A percentile compares a stretch with the other conserved stretches of the same genome.
phyloP scores from a whole-genome alignment of 352 stramenopile genomes.

The Pythium vanterpoolii region DNA sequence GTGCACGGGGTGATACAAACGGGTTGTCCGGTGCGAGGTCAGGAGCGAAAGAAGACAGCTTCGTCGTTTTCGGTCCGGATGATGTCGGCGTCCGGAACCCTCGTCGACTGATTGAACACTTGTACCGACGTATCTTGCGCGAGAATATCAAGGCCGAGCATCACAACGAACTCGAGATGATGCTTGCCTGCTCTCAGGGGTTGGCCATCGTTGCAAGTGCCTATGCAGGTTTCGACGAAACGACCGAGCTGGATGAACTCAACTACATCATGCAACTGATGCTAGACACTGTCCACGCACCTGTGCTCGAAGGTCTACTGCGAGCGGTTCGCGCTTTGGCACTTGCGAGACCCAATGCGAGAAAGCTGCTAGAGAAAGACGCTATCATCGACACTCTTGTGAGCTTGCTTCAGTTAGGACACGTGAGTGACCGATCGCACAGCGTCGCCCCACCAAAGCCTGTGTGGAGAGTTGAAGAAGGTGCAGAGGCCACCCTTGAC shows the following conservation, averaged over 20 bases:
- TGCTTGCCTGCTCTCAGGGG: slow-evolving; percentile 58
- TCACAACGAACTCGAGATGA: slow-evolving; percentile 56
- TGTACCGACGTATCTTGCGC: slow-evolving; percentile 75
- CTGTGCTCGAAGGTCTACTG: slow-evolving; percentile 52
- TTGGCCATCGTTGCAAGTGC: slow-evolving; percentile 59
- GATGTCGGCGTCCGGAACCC: slow-evolving; percentile 57
- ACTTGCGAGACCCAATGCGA: slow-evolving; percentile 44
- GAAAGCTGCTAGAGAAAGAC: slow-evolving; percentile 42
- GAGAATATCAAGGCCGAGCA: slow-evolving; percentile 75
- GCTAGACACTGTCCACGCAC: slow-evolving; percentile 52
- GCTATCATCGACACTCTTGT: slow-evolving; percentile 48
- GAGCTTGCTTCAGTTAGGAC: slow-evolving; percentile 62
- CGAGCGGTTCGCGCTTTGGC: slow-evolving; percentile 59
- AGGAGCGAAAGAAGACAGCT: slow-evolving; percentile 43
- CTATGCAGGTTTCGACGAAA: slow-evolving; percentile 33
- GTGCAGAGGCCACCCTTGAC: not conserved
- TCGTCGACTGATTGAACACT: slow-evolving; percentile 39
- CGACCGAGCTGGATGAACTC: slow-evolving; percentile 65
- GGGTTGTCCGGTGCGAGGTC: not conserved
- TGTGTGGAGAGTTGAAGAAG: slow-evolving; percentile 10
- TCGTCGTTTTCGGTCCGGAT: slow-evolving; percentile 41
- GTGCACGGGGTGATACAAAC: not conserved
- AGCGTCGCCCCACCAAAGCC: slow-evolving; percentile 13
- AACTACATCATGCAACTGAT: slow-evolving; percentile 64
- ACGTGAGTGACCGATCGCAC: slow-evolving; percentile 31